A percentile compares a stretch with the other conserved stretches of the same genome.
phyloP scores from a whole-genome alignment of 257 asterid genomes.

The Solanum habrochaites region DNA sequence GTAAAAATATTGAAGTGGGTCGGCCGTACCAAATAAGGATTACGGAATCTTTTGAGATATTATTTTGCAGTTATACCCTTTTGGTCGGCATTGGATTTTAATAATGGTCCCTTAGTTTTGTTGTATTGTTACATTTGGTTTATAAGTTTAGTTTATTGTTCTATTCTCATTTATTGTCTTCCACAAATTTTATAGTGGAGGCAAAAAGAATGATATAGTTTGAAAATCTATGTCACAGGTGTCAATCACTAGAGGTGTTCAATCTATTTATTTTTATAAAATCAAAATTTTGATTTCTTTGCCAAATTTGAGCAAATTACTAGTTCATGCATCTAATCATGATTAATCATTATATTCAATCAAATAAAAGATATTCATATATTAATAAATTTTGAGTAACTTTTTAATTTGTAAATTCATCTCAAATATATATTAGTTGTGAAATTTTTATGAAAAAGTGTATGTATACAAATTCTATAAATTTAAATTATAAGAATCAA shows the following conservation, averaged over 20 bases:
- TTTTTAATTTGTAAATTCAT: neutral
- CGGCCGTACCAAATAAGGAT: constrained; percentile 3
- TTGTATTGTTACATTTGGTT: neutral
- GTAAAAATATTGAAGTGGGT: neutral
- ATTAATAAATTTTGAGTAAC: neutral
- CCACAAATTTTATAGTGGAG: neutral
- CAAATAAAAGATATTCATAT: neutral
- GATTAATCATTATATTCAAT: neutral
- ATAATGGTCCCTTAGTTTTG: neutral
- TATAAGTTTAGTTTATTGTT: neutral
- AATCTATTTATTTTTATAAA: neutral
- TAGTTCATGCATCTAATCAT: neutral
- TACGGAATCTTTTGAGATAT: neutral
- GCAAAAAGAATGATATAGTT: neutral
- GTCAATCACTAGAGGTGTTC: neutral
- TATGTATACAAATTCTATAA: no score
- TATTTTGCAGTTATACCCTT: neutral
- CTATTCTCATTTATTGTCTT: neutral
- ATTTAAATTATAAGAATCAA: no score
- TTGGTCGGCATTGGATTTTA: neutral
- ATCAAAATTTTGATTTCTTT: neutral
- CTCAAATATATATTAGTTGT: neutral
- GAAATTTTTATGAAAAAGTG: no score
- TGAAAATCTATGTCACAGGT: neutral
- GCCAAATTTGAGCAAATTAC: neutral